Percentiles rank a stretch among this genome's conserved stretches.
Conservation (phyloP, 352 stramenopile genomes). For the Globisporangium heterothallicum region DNA sequence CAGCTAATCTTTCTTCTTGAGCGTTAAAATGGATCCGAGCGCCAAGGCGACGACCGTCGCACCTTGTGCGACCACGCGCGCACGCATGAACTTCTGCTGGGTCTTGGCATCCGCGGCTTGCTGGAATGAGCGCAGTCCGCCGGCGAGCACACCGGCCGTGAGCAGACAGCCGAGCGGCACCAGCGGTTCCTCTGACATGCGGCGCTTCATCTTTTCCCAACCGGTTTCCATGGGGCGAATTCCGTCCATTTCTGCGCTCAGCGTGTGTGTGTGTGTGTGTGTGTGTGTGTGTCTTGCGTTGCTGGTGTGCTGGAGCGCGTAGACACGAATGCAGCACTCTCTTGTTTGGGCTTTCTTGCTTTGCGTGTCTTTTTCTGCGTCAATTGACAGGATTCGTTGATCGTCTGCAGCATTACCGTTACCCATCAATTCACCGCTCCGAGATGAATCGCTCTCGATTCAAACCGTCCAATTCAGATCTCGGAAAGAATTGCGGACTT, state of each 20-base stretch:
- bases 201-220: constrained; percentile 79
- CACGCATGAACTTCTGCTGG: constrained; percentile 82
- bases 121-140: constrained; percentile 63
- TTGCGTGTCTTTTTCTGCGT: constrained; percentile 5
- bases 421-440: neutral
- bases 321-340: neutral
- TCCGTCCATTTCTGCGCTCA: constrained; percentile 17
- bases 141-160: constrained; percentile 54
- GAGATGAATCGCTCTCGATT: constrained; percentile 6
- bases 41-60: constrained; percentile 61
- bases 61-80: constrained; percentile 64
- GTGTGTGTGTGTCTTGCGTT: neutral
- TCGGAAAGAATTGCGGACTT: neutral
- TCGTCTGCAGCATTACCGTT: no score
- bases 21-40: constrained; percentile 60
- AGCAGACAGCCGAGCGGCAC: constrained; percentile 64
- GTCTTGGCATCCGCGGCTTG: constrained; percentile 53
- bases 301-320: neutral
- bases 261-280: neutral
- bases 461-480: neutral
- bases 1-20: constrained; percentile 40
- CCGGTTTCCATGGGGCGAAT: constrained; percentile 54
- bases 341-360: neutral
- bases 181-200: constrained; percentile 66
- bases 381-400: no score